These are phyloP conservation scores for Wickerhamiella lipophila DNA, from an alignment of 805 yeast species.

Conservation along the genomic window DNA sequence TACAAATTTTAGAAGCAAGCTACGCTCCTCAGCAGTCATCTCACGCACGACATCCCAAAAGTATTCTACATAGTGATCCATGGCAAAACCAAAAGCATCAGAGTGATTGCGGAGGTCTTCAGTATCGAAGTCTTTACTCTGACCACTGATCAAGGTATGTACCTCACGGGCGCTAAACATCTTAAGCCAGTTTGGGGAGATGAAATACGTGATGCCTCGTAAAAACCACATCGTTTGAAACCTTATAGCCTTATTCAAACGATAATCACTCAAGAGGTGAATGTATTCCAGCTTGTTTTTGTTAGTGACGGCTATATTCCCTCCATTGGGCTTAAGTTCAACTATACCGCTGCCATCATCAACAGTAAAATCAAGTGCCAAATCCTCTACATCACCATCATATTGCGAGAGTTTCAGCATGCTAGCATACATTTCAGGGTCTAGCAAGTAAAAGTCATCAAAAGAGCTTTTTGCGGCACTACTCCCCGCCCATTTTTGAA, in stretches of 20 bases:
- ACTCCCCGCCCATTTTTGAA: conserved; percentile 50
- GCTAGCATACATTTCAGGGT: conserved; percentile 50
- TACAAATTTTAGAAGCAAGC: conserved; percentile 67
- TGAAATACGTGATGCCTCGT: conserved; percentile 55
- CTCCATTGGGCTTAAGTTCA: conserved; percentile 53
- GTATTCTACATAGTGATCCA: conserved; percentile 39
- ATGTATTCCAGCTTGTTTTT: conserved; percentile 59
- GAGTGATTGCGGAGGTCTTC: conserved; percentile 53
- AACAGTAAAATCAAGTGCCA: conserved; percentile 56
- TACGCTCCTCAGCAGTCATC: conserved; percentile 47
- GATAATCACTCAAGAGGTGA: conserved; percentile 65
- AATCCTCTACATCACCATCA: conserved; percentile 40
- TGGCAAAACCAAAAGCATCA: conserved; percentile 47
- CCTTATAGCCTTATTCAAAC: conserved; percentile 50
- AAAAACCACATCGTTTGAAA: conserved; percentile 51
- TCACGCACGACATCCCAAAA: conserved; percentile 72
- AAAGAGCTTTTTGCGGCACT: conserved; percentile 38
- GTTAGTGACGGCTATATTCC: conserved; percentile 40
- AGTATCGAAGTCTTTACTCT: conserved; percentile 53
- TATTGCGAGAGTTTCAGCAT: conserved; percentile 49
- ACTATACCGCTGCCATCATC: conserved; percentile 26
- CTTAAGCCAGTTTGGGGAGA: conserved; percentile 61
- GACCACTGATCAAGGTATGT: conserved; percentile 76
- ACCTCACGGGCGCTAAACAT: conserved; percentile 79
- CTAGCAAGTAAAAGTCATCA: conserved; percentile 66